A percentile compares a stretch with the other conserved stretches of the same genome.
phyloP scores from a whole-genome alignment of 164 flowering plant genomes.

The Akebia trifoliata region DNA sequence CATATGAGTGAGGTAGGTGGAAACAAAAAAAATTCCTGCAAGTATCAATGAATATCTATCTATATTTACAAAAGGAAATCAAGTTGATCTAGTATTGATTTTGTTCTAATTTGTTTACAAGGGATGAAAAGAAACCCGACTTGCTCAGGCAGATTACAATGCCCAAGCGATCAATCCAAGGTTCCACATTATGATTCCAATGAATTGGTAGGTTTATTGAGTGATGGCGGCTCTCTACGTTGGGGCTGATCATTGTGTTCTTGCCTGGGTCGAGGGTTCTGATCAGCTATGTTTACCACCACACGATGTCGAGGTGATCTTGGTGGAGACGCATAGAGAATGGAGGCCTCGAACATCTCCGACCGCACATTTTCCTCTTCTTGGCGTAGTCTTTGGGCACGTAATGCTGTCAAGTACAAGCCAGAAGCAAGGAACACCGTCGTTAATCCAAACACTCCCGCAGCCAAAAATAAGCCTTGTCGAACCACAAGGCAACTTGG shows the following conservation, averaged over 20 bases:
- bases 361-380: conserved; percentile 40
- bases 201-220: conserved; percentile 8
- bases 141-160: too few relatives aligned
- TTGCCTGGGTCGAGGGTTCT: conserved; percentile 19
- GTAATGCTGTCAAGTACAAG: conserved; percentile 57
- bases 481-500: conserved; percentile 44
- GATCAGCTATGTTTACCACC: conserved; percentile 15
- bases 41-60: too few relatives aligned
- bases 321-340: conserved; percentile 58
- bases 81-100: too few relatives aligned
- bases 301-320: conserved; percentile 32
- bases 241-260: conserved; percentile 5
- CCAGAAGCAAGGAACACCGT: conserved; percentile 69
- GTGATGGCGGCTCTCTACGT: neutral
- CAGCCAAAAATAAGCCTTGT: conserved; percentile 67
- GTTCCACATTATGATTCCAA: neutral
- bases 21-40: too few relatives aligned
- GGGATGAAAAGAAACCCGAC: too few relatives aligned
- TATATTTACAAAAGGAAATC: too few relatives aligned
- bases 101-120: too few relatives aligned
- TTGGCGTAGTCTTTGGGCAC: conserved; percentile 39
- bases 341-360: conserved; percentile 46
- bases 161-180: too few relatives aligned
- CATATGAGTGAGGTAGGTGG: too few relatives aligned
- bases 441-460: conserved; percentile 60